Percentiles rank a stretch among this genome's conserved stretches.
phyloP scores from a whole-genome alignment of 2,329 filamentous ascomycete species.

The Stemphylium vesicarium region DNA sequence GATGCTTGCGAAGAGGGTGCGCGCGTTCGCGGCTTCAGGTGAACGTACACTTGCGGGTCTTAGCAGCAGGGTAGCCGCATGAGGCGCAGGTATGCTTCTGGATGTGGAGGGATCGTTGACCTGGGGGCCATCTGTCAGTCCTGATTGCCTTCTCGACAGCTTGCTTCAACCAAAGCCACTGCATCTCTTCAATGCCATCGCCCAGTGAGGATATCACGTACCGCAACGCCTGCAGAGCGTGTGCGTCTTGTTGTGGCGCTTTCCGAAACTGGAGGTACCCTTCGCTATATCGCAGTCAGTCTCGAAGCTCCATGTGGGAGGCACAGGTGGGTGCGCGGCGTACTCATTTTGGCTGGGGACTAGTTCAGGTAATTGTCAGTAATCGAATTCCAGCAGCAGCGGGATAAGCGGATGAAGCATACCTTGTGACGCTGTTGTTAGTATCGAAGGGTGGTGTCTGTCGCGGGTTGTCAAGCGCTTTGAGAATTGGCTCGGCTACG shows the following conservation, averaged over 20 bases:
- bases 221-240: slow-evolving; percentile 98
- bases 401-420: slow-evolving; percentile 18
- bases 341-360: slow-evolving; percentile 66
- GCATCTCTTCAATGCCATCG: slow-evolving; percentile 13
- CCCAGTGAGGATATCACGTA: slow-evolving; percentile 61
- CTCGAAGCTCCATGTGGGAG: slow-evolving; percentile 35
- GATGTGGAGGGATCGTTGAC: slow-evolving; percentile 96
- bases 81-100: slow-evolving; percentile 98
- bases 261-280: slow-evolving; percentile 75
- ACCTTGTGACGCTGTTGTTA: slow-evolving; percentile 50
- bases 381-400: slow-evolving; percentile 7
- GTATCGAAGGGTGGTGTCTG: slow-evolving; percentile 34
- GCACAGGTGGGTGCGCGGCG: slow-evolving; percentile 44
- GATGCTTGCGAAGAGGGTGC: not conserved
- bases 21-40: slow-evolving; percentile 11
- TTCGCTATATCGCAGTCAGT: slow-evolving; percentile 66
- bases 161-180: slow-evolving; percentile 8
- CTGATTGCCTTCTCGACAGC: slow-evolving; percentile 33
- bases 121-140: slow-evolving; percentile 56
- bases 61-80: slow-evolving; percentile 97
- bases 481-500: slow-evolving; percentile 11
- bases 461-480: slow-evolving; percentile 25
- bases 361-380: slow-evolving; percentile 32
- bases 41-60: slow-evolving; percentile 98
- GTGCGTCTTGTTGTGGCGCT: slow-evolving; percentile 98